These are phyloP conservation scores for Acidomyces sp. DNA, from an alignment of 495 filamentous ascomycete species.

Conservation along the genomic window DNA sequence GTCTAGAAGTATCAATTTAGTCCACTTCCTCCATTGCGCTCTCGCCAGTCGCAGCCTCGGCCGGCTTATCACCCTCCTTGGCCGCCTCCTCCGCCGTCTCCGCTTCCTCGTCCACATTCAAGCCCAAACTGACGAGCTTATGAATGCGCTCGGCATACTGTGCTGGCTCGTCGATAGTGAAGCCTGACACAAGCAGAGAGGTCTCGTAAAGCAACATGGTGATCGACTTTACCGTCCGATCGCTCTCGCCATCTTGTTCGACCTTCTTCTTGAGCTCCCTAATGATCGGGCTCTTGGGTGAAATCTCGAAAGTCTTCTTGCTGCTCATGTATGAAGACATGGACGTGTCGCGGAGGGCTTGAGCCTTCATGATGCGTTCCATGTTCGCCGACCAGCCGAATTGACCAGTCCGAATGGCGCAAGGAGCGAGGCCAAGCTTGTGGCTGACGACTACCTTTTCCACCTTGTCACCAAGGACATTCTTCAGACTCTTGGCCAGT, in stretches of 20 bases:
- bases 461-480: constrained; percentile 96
- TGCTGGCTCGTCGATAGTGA: constrained; percentile 98
- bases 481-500: constrained; percentile 93
- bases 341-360: constrained; percentile 97
- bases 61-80: constrained; percentile 33
- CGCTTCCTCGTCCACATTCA: constrained; percentile 82
- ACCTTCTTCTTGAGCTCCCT: constrained; percentile 97
- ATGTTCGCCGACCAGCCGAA: constrained; percentile 99
- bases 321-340: constrained; percentile 99
- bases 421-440: constrained; percentile 92
- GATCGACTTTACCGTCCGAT: constrained; percentile 97
- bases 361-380: constrained; percentile 99
- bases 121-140: constrained; percentile 90
- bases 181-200: constrained; percentile 92
- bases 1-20: constrained; percentile 31
- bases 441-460: constrained; percentile 99
- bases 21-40: constrained; percentile 65
- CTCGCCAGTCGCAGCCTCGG: constrained; percentile 45
- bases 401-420: constrained; percentile 98
- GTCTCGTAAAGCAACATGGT: constrained; percentile 97
- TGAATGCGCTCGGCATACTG: constrained; percentile 97
- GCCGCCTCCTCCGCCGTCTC: constrained; percentile 40
- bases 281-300: constrained; percentile 94
- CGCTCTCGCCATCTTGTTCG: constrained; percentile 89
- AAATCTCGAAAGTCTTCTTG: constrained; percentile 99